Evolutionary conservation across 2,329 filamentous ascomycete genomes (phyloP).

Genomic region (Scedosporium aurantiacum): DNA sequence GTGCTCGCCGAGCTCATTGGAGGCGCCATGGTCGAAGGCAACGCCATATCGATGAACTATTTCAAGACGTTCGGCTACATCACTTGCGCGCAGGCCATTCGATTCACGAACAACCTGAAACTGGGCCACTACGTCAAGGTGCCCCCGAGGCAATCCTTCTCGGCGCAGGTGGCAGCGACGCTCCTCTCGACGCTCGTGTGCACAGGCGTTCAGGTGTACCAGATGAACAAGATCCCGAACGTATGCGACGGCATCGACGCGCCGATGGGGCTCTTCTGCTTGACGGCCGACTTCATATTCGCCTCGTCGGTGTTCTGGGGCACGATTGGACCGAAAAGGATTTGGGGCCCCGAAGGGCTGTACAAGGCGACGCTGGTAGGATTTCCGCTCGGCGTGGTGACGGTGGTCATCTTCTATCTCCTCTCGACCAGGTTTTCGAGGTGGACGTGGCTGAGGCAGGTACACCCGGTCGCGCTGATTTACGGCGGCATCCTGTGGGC

Average conservation of each 20-base stretch:
- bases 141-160: conserved; percentile 47
- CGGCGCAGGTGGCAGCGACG: conserved; percentile 47
- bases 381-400: conserved; percentile 36
- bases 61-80: conserved; percentile 43
- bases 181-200: conserved; percentile 41
- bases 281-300: conserved; percentile 43
- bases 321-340: conserved; percentile 37
- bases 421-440: not conserved
- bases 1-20: conserved; percentile 43
- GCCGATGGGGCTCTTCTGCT: conserved; percentile 29
- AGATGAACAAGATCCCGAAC: conserved; percentile 26
- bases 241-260: conserved; percentile 25
- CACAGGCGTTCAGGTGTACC: conserved; percentile 36
- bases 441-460: conserved; percentile 26
- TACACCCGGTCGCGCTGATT: conserved; percentile 31
- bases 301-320: conserved; percentile 46
- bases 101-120: conserved; percentile 37
- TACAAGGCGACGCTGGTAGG: conserved; percentile 37
- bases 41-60: conserved; percentile 41
- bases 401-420: conserved; percentile 30
- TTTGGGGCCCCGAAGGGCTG: conserved; percentile 36
- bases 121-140: conserved; percentile 49
- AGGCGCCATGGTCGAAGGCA: conserved; percentile 37
- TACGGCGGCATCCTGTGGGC: conserved; percentile 28
- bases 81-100: conserved; percentile 38